Evolutionary conservation across 2,329 filamentous ascomycete genomes (phyloP), one percentile per base, ranked within the genome.

Genomic region (Biscogniauxia sp.): DNA sequence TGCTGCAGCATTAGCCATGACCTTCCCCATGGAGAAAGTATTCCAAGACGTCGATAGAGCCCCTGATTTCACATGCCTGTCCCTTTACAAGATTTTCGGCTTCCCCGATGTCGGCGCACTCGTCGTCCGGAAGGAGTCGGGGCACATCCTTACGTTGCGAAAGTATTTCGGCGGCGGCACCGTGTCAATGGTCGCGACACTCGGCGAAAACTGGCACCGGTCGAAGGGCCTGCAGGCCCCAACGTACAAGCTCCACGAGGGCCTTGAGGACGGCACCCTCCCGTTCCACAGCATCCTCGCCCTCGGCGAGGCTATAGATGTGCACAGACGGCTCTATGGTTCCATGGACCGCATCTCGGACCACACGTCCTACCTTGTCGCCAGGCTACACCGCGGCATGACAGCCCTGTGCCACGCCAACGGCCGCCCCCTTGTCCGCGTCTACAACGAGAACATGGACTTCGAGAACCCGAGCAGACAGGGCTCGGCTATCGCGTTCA

Each of bases 81-180:
- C 83, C 11, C 80, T 88, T 60, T 88, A 88, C 74, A 89, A 89
- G 72, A 86, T 88, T 65, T 89, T 89, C 65, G 86, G 86, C 0
- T 88, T 86, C 58, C 84, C 86, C n/a, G 84, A 88, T 66, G 76
- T 88, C 13, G 86, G 86, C 4, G 85, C 82, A 0, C 71, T 89
- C 9, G 76, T 89, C 28, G 82, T 88, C 9, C 80, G 84, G 19
- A 80, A 79, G 65, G 76, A 78, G 11, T 84, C 87, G 0, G 82
- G 81, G 0, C 79, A 85, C 62, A 79, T 86, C 56, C 79, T 84
- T 51, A 80, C 78, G 56, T 76, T 79, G 58, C 78, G 85, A 50
- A 82, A 78, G 62, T 91, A 88, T 69, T 90, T 91, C 68, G 88
- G 87, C 20, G 88, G 88, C 26, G 88, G 88, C 9, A 90, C 88